Base-by-base conservation (phyloP, 2,329 filamentous ascomycete species). In the Fusarium longipes region DNA sequence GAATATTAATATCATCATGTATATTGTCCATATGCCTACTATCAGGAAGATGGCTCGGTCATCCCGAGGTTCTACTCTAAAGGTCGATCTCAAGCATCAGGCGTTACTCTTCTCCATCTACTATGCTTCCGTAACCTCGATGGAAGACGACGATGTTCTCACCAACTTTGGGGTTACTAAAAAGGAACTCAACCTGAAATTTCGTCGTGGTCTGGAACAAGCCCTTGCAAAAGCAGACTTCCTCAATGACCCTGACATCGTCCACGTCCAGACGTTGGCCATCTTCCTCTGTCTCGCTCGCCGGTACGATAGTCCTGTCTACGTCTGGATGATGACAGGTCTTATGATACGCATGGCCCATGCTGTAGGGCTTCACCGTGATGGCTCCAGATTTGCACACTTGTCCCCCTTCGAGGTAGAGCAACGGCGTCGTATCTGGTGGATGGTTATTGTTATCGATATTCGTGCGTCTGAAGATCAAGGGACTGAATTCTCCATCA, bases 281-380 rank as follows among this genome's bases (percentile, higher is more conserved):
- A 77, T 91, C 0, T 90, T 87, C 61, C 79, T 91, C 8, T 79
- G 85, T 6, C 77, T 85, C 2, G 81, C 86, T 10, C 82, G 84
- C 17, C 80, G 82, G 12, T 80, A 84, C 38, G 84, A 86, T 38
- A 82, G 83, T 68, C 75, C 85, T 48, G 73, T 82, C 6, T 86
- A 87, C 5, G 82, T 87, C 7, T 91, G 89, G 87, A 87, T 87
- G 36, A 79, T 91, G 66, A 88, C 86, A 0, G 89, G 88, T 0
- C 80, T 90, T 2, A 83, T 85, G n/a, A 83, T 88, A 18, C 79
- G 85, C 8, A 85, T 87, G 72, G 83, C 80, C 15, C 83, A 85
- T 30, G 81, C 82, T 11, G 77, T 88, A 24, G 85, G 86, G 1
- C 77, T 88, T 32, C 86, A 88, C 55, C 80, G 85, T n/a, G 89